Percentiles rank a stretch among this genome's conserved stretches.
Evolutionary conservation across 2,329 filamentous ascomycete genomes (phyloP).

Genomic region (Dactylella cylindrospora): DNA sequence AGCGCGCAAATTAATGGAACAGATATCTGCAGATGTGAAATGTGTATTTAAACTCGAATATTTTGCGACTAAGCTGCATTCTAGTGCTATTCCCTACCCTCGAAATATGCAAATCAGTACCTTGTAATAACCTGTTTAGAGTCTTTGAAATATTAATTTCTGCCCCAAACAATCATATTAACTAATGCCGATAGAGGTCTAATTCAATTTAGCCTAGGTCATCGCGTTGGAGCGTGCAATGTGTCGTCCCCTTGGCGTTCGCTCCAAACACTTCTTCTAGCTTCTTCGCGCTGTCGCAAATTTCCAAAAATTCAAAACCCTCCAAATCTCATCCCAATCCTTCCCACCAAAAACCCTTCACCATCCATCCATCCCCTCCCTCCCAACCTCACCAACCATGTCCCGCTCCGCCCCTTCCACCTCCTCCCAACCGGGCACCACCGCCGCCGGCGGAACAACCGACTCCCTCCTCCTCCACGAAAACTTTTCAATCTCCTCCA

Average conservation of each 20-base stretch:
- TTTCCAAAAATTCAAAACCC: too few species aligned
- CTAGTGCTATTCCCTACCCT: background rate
- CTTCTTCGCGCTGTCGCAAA: background rate
- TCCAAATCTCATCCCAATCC: background rate
- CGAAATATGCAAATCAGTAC: too few species aligned
- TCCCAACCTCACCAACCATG: conserved; percentile 5
- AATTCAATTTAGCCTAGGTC: too few species aligned
- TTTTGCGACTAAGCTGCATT: background rate
- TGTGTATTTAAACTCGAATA: background rate
- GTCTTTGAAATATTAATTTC: too few species aligned
- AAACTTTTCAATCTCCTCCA: conserved; percentile 75
- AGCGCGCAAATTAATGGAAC: background rate
- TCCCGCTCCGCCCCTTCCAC: conserved; percentile 16
- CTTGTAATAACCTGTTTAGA: too few species aligned
- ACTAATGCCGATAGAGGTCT: too few species aligned
- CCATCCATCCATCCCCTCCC: background rate
- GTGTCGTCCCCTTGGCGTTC: conserved; percentile 20
- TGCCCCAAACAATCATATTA: too few species aligned
- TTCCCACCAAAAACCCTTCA: background rate
- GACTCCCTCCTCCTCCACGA: conserved; percentile 95
- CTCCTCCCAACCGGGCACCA: too few species aligned
- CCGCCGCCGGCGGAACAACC: conserved; percentile 59
- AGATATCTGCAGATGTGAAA: too few species aligned
- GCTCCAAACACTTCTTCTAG: background rate
- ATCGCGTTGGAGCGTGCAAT: conserved; percentile 28